phyloP scores from a whole-genome alignment of 2,329 filamentous ascomycete species.

The Fusarium tuaranense region DNA sequence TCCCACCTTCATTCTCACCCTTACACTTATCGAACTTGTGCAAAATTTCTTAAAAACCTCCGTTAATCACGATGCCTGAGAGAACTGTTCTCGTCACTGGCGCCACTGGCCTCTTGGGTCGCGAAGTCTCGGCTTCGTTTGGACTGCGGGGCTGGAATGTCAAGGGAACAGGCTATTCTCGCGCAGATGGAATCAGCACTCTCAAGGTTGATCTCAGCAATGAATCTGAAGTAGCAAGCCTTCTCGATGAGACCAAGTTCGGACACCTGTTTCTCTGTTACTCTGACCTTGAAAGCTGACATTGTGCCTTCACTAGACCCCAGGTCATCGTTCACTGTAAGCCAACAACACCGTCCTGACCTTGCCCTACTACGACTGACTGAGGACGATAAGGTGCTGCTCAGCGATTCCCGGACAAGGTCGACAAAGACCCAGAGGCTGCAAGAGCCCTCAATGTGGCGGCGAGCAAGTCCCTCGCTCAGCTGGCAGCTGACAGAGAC shows the following conservation, averaged over 20 bases:
- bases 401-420: conserved; percentile 88
- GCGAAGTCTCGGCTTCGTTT: conserved; percentile 81
- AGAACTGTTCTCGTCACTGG: conserved; percentile 80
- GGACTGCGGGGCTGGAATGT: conserved; percentile 71
- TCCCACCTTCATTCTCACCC: neutral
- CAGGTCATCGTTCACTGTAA: conserved; percentile 85
- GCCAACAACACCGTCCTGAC: conserved; percentile 39
- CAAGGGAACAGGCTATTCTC: conserved; percentile 78
- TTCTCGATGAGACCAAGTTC: conserved; percentile 67
- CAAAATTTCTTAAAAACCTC: neutral
- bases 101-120: conserved; percentile 85
- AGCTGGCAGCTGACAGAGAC: conserved; percentile 70
- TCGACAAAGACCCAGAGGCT: conserved; percentile 81
- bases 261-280: neutral
- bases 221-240: conserved; percentile 58
- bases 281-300: neutral
- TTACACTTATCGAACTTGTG: neutral
- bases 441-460: conserved; percentile 80
- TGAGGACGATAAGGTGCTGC: conserved; percentile 71
- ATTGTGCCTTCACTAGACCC: conserved; percentile 63
- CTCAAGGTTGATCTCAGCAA: conserved; percentile 68
- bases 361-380: conserved; percentile 26
- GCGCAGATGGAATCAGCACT: conserved; percentile 77
- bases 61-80: conserved; percentile 18
- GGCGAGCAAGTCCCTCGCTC: conserved; percentile 75